A percentile compares a stretch with the other conserved stretches of the same genome.
Conservation (phyloP, 208 protist genomes). For the Wallacemonas collosoma region DNA sequence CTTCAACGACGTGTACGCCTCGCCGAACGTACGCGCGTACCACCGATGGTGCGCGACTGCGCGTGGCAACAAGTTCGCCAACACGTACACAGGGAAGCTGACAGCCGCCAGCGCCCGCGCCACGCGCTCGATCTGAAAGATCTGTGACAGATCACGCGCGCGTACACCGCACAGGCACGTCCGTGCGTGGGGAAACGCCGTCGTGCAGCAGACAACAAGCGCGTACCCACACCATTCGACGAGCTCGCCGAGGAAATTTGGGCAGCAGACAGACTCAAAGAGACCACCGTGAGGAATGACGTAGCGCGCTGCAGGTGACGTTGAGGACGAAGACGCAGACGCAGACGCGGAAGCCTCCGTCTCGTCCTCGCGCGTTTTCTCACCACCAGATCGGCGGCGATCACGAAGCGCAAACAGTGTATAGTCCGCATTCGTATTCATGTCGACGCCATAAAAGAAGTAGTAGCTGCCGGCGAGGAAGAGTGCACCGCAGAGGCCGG, state of each 20-base stretch:
- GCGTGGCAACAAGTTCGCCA: slow-evolving; percentile 71
- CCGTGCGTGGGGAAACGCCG: slow-evolving; percentile 4
- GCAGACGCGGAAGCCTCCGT: not conserved
- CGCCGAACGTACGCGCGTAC: slow-evolving; percentile 65
- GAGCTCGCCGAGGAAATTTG: slow-evolving; percentile 82
- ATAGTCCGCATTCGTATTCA: slow-evolving; percentile 65
- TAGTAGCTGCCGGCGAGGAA: slow-evolving; percentile 31
- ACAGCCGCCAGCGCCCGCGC: slow-evolving; percentile 41
- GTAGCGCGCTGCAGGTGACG: slow-evolving; percentile 23
- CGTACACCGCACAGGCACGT: not conserved
- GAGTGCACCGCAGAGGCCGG: slow-evolving; percentile 6
- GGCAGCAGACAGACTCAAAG: slow-evolving; percentile 77
- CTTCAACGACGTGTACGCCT: slow-evolving; percentile 40
- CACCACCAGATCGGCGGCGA: slow-evolving; percentile 22
- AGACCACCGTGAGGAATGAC: slow-evolving; percentile 54
- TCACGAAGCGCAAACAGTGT: slow-evolving; percentile 40
- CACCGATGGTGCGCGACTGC: slow-evolving; percentile 66
- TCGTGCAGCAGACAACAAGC: slow-evolving; percentile 44
- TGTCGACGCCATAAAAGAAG: slow-evolving; percentile 52
- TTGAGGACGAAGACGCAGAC: too few species aligned
- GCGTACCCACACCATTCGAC: slow-evolving; percentile 78
- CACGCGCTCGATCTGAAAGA: not conserved
- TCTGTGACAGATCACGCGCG: not conserved
- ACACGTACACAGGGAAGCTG: slow-evolving; percentile 70
- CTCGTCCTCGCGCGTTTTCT: not conserved